Base-by-base conservation (phyloP, 108 stramenopile species). In the Nitzschia sp. region DNA sequence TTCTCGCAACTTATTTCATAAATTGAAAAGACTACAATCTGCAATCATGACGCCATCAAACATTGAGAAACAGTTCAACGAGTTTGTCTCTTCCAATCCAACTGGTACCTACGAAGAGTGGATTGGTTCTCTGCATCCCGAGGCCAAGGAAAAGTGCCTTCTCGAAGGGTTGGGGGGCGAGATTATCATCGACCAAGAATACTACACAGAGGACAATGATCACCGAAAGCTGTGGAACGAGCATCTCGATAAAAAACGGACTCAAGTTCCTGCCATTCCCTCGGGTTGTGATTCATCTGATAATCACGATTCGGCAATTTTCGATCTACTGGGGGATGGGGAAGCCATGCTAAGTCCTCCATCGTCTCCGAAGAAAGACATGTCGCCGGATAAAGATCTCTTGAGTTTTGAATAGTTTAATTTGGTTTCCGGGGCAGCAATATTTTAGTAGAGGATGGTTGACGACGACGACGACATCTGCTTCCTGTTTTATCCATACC, bases 71-170 rank as follows among this genome's bases (percentile, higher is more conserved):
- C 60, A 61, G n/a, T 61, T 61, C 60, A 27, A 41, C 1, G 25
- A 61, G 41, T 61, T 61, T 31, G 33, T 61, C 26, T 16, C 36
- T 8, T 61, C 60, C 1, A 19, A 61, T 41, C 60, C 60, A 0
- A 61, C 35, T 15, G 60, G 32, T 11, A 85, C 69, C 17, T 88
- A 88, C 25, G 76, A 80, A 50, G 79, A 83, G 53, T 85, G 86
- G 86, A 84, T 88, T 50, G 70, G 69, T 25, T 74, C 81, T 11
- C 58, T 75, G 19, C 86, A 88, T 58, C 86, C 86, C 2, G 86
- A 88, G 35, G 80, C 82, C 2, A 25, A 41, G 41, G 41, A 61
- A 45, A 61, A 61, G 1, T 61, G 41, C 23, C 38, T 61, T 17
- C 41, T 61, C 1, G 60, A 61, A 1, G 60, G 38, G n/a, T 38